A percentile compares a stretch with the other conserved stretches of the same genome.
Conservation (phyloP, 1,284 basidiomycete species). For the Anthracocystis setariae region DNA sequence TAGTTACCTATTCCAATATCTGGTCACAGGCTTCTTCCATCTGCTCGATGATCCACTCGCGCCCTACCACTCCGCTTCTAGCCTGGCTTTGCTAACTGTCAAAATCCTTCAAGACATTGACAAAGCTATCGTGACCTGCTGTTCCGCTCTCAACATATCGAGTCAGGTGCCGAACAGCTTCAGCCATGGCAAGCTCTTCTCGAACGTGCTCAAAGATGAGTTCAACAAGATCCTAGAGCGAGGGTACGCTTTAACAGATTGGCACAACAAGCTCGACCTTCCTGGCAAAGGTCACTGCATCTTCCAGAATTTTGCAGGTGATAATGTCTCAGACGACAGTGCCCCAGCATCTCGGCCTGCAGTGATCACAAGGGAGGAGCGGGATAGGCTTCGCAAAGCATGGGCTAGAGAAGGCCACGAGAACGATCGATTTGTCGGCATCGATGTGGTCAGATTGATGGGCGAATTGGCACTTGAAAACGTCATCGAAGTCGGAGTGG, state of each 20-base stretch:
- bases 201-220: slow-evolving; percentile 28
- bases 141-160: slow-evolving; percentile 4
- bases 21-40: slow-evolving; percentile 37
- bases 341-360: not conserved
- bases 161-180: slow-evolving; percentile 5
- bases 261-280: slow-evolving; percentile 18
- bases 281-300: slow-evolving; percentile 5
- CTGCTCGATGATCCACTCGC: slow-evolving; percentile 25
- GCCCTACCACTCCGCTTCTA: slow-evolving; percentile 21
- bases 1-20: slow-evolving; percentile 31
- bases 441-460: slow-evolving; percentile 29
- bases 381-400: slow-evolving; percentile 8
- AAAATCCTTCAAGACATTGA: slow-evolving; percentile 27
- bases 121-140: slow-evolving; percentile 17
- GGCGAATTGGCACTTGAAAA: slow-evolving; percentile 41
- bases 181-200: slow-evolving; percentile 25
- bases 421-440: slow-evolving; percentile 19
- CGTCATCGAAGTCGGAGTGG: slow-evolving; percentile 5
- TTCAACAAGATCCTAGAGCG: slow-evolving; percentile 19
- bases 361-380: slow-evolving; percentile 6
- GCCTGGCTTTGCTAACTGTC: slow-evolving; percentile 16
- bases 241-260: slow-evolving; percentile 15
- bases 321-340: not conserved
- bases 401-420: slow-evolving; percentile 20
- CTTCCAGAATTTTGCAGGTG: not conserved